Conservation (phyloP, 2,329 filamentous ascomycete genomes). For the Ustulina deusta region DNA sequence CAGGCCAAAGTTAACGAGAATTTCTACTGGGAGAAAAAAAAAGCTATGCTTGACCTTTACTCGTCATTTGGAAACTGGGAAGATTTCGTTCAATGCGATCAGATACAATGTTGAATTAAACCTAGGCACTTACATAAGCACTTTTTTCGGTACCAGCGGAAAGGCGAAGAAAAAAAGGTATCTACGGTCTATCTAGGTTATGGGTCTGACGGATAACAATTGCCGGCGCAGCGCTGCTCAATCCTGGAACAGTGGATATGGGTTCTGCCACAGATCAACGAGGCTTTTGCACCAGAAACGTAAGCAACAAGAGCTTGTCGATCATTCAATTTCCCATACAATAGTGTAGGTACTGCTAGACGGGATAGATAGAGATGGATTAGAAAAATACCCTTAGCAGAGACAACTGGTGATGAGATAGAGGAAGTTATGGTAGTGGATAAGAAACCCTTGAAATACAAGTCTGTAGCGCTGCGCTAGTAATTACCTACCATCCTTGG, state of each 20-base stretch:
- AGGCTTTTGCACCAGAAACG: background rate
- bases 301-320: background rate
- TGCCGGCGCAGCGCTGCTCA: background rate
- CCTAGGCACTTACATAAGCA: background rate
- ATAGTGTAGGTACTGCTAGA: too few species aligned
- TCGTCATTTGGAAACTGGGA: background rate
- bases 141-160: background rate
- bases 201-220: background rate
- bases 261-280: background rate
- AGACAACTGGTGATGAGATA: background rate
- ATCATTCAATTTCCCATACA: background rate
- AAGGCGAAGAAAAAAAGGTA: background rate
- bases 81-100: background rate
- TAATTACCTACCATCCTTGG: conserved; percentile 1
- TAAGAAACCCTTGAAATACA: background rate
- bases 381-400: background rate
- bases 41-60: background rate
- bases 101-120: background rate
- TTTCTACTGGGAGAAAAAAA: background rate
- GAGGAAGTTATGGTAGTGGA: background rate
- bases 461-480: background rate
- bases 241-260: background rate
- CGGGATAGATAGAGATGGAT: too few species aligned
- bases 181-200: background rate
- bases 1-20: background rate